These are phyloP conservation scores for Tricholoma sp. DNA, from an alignment of 768 basidiomycete genomes.

Conservation along the genomic window DNA sequence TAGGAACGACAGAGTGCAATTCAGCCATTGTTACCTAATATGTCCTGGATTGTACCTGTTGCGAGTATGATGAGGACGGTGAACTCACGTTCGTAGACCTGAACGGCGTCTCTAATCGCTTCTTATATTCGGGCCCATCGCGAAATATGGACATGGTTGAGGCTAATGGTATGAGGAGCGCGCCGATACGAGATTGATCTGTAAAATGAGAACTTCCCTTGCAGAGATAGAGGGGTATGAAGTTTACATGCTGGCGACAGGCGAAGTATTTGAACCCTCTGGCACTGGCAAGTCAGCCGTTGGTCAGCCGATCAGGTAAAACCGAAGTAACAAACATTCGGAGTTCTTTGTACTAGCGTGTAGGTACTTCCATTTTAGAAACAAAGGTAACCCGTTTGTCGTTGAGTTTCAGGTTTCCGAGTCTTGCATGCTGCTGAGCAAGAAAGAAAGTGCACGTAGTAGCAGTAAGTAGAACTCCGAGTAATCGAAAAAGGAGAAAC, in stretches of 20 bases:
- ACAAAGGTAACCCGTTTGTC: neutral
- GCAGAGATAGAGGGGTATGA: constrained; percentile 8
- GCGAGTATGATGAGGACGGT: no score
- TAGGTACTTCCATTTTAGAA: neutral
- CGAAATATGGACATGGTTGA: constrained; percentile 21
- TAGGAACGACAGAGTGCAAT: constrained; percentile 48
- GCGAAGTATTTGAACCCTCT: constrained; percentile 9
- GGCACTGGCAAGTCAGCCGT: no score
- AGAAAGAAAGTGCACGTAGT: neutral
- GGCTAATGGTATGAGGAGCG: constrained; percentile 10
- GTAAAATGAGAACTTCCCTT: constrained; percentile 6
- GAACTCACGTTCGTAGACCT: constrained; percentile 29
- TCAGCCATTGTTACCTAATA: constrained; percentile 41
- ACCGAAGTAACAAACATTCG: constrained; percentile 1
- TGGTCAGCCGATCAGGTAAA: constrained; percentile 1
- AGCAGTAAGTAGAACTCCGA: neutral
- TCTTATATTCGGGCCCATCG: constrained; percentile 40
- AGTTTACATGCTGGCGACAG: neutral
- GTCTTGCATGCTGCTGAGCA: neutral
- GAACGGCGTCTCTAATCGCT: constrained; percentile 38
- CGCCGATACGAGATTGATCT: neutral
- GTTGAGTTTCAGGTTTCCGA: no score
- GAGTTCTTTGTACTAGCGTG: neutral
- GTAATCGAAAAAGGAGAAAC: neutral
- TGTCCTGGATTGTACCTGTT: no score